Conservation (phyloP, 768 basidiomycete genomes). For the Boletus reticulatus region DNA sequence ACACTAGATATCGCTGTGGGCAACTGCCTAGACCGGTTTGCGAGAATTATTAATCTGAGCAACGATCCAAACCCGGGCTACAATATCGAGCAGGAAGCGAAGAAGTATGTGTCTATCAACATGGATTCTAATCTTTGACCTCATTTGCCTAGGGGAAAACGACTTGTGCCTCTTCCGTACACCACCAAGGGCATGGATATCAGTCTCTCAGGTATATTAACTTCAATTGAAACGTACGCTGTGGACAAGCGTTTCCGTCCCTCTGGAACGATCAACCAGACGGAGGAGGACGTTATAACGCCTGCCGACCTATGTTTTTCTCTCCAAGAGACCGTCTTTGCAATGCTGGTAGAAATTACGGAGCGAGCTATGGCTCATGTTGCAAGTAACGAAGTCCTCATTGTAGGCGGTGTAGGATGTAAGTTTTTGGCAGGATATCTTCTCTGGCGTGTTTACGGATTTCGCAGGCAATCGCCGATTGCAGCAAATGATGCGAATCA, state of each 20-base stretch:
- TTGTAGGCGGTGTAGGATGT: slow-evolving; percentile 99
- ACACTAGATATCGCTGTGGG: slow-evolving; percentile 99
- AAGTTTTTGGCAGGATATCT: slow-evolving; percentile 34
- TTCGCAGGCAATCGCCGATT: slow-evolving; percentile 82
- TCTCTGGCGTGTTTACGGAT: not conserved
- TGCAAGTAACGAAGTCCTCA: slow-evolving; percentile 91
- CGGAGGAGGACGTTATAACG: slow-evolving; percentile 71
- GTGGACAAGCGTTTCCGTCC: slow-evolving; percentile 79
- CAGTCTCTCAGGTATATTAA: slow-evolving; percentile 91
- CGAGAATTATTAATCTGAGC: slow-evolving; percentile 87
- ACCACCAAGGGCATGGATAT: slow-evolving; percentile 99
- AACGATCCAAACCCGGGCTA: slow-evolving; percentile 97
- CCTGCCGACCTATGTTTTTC: slow-evolving; percentile 97
- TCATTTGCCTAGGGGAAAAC: slow-evolving; percentile 62
- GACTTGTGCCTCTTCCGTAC: slow-evolving; percentile 83
- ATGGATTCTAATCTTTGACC: not conserved
- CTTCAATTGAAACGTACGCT: slow-evolving; percentile 86
- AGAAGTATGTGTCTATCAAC: slow-evolving; percentile 52
- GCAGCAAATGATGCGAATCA: slow-evolving; percentile 98
- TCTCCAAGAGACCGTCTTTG: slow-evolving; percentile 93
- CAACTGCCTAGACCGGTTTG: slow-evolving; percentile 97
- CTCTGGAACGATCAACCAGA: slow-evolving; percentile 35
- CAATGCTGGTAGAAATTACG: slow-evolving; percentile 99
- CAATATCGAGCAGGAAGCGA: slow-evolving; percentile 96
- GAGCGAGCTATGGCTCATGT: slow-evolving; percentile 99